Evolutionary conservation across 345 rosid genomes (phyloP), one percentile per base, ranked within the genome.

Genomic region (Aquilaria malaccensis): DNA sequence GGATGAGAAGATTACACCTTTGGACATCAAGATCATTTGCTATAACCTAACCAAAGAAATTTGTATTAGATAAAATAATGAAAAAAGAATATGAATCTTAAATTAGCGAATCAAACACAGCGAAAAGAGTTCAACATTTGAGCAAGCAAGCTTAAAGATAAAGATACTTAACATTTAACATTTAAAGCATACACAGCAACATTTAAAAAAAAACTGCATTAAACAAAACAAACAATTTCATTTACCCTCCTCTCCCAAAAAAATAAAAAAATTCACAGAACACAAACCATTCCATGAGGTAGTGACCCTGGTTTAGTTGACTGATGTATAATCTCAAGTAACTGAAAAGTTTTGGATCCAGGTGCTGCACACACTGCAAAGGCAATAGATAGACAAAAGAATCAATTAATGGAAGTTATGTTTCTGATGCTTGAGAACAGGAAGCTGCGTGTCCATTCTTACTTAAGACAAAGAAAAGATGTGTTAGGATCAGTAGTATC

Each of bases 21-120:
- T 90, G 95, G 56, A 88, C 96, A 74, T 90, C 97, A 64, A 85
- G 89, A 83, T 94, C 99, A 76, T 94, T 94, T 50, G 99, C 95
- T 62, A 91, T 67, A 65, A 94, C 87, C 98, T 93, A 68, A 51
- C 57, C 50, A 77, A 58, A 56, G 62, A 45, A 72, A 59, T 4
- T 12, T 30, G 37, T 41, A 62, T n/a, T 3, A 58, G 59, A 10
- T 9, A 56, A 63, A 0, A 30, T 3, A 37, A 4, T 37, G 43
- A 22, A 14, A 13, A 15, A 11, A 60, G 33, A 33, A 12, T 45
- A 11, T 30, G 14, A 33, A 46, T 2, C 41, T 60, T 48, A 63
- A 72, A 46, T 68, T 22, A 10, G 6, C 55, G 60, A 30, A 52
- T 9, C 55, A 56, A 59, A 64, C 41, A 37, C 31, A 48, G 59